Evolutionary conservation across 2,329 filamentous ascomycete species (phyloP).

Genomic region (Ascochyta clinopodiicola): DNA sequence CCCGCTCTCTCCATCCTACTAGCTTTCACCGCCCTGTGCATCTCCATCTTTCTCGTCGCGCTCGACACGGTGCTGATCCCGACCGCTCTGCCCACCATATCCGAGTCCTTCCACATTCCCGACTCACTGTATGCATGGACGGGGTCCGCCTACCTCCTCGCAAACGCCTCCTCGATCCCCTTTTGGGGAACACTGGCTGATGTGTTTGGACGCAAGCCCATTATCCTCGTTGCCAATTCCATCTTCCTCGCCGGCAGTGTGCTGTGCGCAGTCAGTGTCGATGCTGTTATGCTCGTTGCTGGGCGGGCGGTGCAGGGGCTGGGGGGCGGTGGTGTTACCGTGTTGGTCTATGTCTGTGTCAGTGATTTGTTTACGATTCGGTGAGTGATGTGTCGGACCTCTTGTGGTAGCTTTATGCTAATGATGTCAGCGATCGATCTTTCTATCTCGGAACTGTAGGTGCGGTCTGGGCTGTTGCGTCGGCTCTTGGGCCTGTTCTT

Average conservation of each 20-base stretch:
- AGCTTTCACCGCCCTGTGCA: slow-evolving; percentile 39
- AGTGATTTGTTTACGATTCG: slow-evolving; percentile 60
- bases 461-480: slow-evolving; percentile 63
- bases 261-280: slow-evolving; percentile 56
- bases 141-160: slow-evolving; percentile 56
- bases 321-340: slow-evolving; percentile 60
- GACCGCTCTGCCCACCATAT: slow-evolving; percentile 71
- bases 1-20: slow-evolving; percentile 21
- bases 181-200: slow-evolving; percentile 52
- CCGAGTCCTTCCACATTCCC: slow-evolving; percentile 65
- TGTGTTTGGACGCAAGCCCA: slow-evolving; percentile 47
- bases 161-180: slow-evolving; percentile 49
- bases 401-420: slow-evolving; percentile 1
- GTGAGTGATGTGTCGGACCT: slow-evolving; percentile 21
- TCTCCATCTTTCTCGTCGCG: slow-evolving; percentile 52
- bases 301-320: slow-evolving; percentile 62
- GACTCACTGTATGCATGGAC: slow-evolving; percentile 80
- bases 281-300: slow-evolving; percentile 60
- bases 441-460: slow-evolving; percentile 61
- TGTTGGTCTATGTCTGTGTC: slow-evolving; percentile 61
- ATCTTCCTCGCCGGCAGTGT: slow-evolving; percentile 60
- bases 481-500: slow-evolving; percentile 59
- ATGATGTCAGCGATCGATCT: slow-evolving; percentile 47
- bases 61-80: slow-evolving; percentile 65
- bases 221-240: slow-evolving; percentile 43